Evolutionary conservation across 306 rosid genomes (phyloP), one percentile per base, ranked within the genome.

Genomic region (Lathyrus sativus): DNA sequence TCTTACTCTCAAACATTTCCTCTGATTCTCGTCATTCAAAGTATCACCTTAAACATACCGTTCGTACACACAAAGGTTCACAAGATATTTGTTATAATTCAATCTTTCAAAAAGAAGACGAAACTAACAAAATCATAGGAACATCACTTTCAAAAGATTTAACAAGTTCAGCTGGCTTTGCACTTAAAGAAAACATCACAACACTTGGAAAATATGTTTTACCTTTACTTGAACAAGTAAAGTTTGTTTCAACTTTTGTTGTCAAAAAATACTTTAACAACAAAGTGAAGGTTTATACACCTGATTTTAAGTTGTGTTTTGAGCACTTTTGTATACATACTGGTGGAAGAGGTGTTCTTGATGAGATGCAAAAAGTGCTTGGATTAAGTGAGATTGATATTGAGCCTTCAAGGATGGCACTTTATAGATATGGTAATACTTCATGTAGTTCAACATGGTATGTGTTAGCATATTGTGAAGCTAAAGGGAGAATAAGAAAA

Each of bases 371-470:
- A 77, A 89, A 84, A 46, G 87, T 89, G 83, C 81, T 92, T 2
- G 96, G 86, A 65, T 77, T 92, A 2, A 89, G 88, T 51, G 92
- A n/a, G n/a, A n/a, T n/a, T n/a, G n/a, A n/a, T n/a, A 84, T 19
- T 79, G 98, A 91, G 15, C 86, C 98, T 0, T 91, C 98, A 0
- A 79, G 89, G 35, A 31, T 31, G 35, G 5, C 6, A 4, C 35
- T 31, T 31, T 5, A 31, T 31, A 31, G 35, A 31, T 46, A 84
- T 89, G 98, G 98, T 12, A 91, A 91, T 86, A 89, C 98, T 0
- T 91, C 98, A 3, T 87, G 96, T 75, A 91, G 96, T 76, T 87
- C 95, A 67, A 87, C 89, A 7, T 91, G 98, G 98, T 91, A 91
- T 66, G 88, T 89, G 58, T 39, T 91, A 46, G 95, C 98, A 44